A percentile compares a stretch with the other conserved stretches of the same genome.
Evolutionary conservation across 345 rosid species (phyloP).

Genomic region (Erysimum cheiranthoides): DNA sequence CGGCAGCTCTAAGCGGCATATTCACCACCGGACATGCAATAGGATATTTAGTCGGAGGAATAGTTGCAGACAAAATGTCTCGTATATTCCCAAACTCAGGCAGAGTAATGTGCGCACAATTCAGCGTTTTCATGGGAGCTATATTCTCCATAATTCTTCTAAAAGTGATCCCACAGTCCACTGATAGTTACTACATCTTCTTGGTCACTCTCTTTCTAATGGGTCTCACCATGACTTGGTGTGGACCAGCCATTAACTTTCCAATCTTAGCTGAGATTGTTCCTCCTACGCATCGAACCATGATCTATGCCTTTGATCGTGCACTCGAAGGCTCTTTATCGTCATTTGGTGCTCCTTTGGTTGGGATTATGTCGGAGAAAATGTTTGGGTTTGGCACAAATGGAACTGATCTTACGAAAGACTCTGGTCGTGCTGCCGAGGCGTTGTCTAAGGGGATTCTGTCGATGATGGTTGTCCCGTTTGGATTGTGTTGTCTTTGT

Average conservation of each 20-base stretch:
- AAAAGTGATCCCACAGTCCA: slow-evolving; percentile 69
- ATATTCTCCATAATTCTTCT: slow-evolving; percentile 80
- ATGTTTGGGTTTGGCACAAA: slow-evolving; percentile 71
- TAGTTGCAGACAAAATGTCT: slow-evolving; percentile 73
- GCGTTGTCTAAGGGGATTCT: slow-evolving; percentile 83
- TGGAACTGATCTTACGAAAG: slow-evolving; percentile 53
- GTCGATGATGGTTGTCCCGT: slow-evolving; percentile 83
- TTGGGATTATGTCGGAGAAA: slow-evolving; percentile 81
- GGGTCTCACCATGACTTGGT: slow-evolving; percentile 90
- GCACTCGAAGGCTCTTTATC: slow-evolving; percentile 92
- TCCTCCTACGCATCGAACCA: slow-evolving; percentile 78
- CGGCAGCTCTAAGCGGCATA: slow-evolving; percentile 70
- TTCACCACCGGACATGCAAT: slow-evolving; percentile 75
- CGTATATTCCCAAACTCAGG: slow-evolving; percentile 68
- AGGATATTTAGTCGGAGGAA: slow-evolving; percentile 75
- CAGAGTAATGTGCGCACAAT: slow-evolving; percentile 87
- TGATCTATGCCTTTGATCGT: slow-evolving; percentile 94
- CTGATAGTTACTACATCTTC: slow-evolving; percentile 60
- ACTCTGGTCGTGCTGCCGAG: slow-evolving; percentile 60
- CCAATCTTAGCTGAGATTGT: slow-evolving; percentile 93
- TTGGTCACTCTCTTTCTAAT: slow-evolving; percentile 69
- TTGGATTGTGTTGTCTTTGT: slow-evolving; percentile 76
- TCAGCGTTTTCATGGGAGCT: slow-evolving; percentile 87
- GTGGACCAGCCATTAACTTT: slow-evolving; percentile 74
- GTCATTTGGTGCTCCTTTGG: slow-evolving; percentile 86